These are phyloP conservation scores for Mortierella sp. DNA, from an alignment of 371 early-diverging fungal species.

Conservation along the genomic window DNA sequence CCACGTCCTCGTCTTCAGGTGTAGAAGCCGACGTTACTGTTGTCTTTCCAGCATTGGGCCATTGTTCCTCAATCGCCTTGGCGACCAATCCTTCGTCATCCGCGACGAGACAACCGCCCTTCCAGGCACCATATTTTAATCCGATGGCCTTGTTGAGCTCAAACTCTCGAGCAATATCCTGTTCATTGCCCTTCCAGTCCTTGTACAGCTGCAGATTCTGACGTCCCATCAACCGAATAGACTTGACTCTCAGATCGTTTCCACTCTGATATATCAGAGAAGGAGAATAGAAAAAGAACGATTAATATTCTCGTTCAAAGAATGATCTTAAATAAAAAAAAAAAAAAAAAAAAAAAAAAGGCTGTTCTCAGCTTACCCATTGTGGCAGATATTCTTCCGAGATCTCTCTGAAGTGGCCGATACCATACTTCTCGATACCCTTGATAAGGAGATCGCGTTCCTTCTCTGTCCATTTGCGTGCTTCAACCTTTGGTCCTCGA, in stretches of 20 bases:
- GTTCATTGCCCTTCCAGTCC: constrained; percentile 84
- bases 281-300: neutral
- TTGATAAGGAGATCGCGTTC: constrained; percentile 79
- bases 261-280: constrained; percentile 59
- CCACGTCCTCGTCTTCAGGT: constrained; percentile 44
- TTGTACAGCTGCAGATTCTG: constrained; percentile 89
- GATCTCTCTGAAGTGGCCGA: constrained; percentile 90
- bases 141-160: constrained; percentile 85
- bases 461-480: constrained; percentile 86
- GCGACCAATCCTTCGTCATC: constrained; percentile 86
- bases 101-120: constrained; percentile 83
- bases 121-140: constrained; percentile 80
- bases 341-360: neutral
- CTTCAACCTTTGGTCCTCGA: constrained; percentile 62
- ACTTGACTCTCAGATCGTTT: constrained; percentile 87
- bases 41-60: constrained; percentile 40
- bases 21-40: constrained; percentile 19
- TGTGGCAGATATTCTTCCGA: constrained; percentile 81
- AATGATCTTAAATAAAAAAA: neutral
- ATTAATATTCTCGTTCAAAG: neutral
- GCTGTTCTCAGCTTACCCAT: constrained; percentile 70
- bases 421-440: constrained; percentile 87
- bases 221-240: constrained; percentile 87
- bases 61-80: constrained; percentile 59
- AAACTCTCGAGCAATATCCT: constrained; percentile 77